Percentiles rank a stretch among this genome's conserved stretches.
Conservation (phyloP, 345 rosid genomes). For the Citrus maxima region DNA sequence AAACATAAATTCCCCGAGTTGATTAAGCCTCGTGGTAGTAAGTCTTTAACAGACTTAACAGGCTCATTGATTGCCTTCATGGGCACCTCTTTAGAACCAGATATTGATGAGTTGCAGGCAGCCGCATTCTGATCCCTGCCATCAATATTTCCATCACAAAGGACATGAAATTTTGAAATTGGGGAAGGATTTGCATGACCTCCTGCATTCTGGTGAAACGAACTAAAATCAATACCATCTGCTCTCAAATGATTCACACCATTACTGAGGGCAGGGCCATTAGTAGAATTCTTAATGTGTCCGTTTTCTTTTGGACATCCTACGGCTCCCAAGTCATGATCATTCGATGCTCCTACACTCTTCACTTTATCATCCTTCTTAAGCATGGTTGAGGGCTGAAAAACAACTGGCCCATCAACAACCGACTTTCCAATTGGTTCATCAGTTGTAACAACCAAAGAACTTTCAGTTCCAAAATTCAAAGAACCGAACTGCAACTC, state of each 20-base stretch:
- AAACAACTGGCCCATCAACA: conserved; percentile 31
- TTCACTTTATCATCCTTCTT: conserved; percentile 28
- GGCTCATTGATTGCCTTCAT: conserved; percentile 34
- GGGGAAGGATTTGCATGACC: conserved; percentile 31
- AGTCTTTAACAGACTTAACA: conserved; percentile 30
- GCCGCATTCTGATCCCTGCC: conserved; percentile 21
- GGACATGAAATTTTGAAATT: conserved; percentile 47
- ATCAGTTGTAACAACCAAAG: conserved; percentile 38
- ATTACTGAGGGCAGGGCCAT: conserved; percentile 31
- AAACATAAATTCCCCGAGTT: conserved; percentile 89
- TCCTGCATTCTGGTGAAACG: conserved; percentile 37
- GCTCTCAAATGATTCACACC: conserved; percentile 38
- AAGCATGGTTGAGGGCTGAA: conserved; percentile 30
- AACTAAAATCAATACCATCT: conserved; percentile 30
- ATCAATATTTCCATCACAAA: conserved; percentile 33
- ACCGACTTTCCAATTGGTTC: conserved; percentile 23
- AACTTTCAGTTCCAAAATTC: conserved; percentile 28
- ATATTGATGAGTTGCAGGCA: conserved; percentile 23
- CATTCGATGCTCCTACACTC: conserved; percentile 18
- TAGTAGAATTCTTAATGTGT: conserved; percentile 18
- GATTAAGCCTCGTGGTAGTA: conserved; percentile 77
- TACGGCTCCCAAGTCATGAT: conserved; percentile 16
- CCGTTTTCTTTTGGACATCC: conserved; percentile 46
- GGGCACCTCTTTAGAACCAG: conserved; percentile 25
- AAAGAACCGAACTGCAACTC: conserved; percentile 56